Evolutionary conservation across 164 flowering plant species (phyloP).

Genomic region (Tinospora cordifolia): DNA sequence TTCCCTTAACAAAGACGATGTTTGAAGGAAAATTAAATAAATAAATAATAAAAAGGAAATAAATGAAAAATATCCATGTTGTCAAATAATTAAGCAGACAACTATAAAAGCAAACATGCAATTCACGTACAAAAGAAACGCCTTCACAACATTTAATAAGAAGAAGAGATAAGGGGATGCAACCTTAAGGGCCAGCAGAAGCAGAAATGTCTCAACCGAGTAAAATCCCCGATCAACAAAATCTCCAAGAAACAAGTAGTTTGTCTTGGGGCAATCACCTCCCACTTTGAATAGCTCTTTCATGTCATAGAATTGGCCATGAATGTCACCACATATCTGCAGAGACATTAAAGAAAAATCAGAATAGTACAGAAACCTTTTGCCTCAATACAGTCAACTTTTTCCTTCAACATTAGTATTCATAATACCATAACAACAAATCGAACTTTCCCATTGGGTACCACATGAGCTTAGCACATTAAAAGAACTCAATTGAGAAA

Average conservation of each 20-base stretch:
- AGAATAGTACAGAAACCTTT: not conserved
- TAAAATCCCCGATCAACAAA: constrained; percentile 97
- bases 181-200: constrained; percentile 92
- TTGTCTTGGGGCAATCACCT: constrained; percentile 98
- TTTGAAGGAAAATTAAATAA: no score
- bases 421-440: not conserved
- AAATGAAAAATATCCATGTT: no score
- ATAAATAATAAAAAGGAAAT: not conserved
- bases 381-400: not conserved
- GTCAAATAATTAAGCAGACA: not conserved
- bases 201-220: constrained; percentile 94
- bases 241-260: constrained; percentile 94
- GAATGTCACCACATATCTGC: constrained; percentile 98
- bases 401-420: not conserved
- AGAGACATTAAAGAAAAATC: not conserved
- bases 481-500: not conserved
- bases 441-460: not conserved
- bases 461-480: not conserved
- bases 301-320: constrained; percentile 98
- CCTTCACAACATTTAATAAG: not conserved
- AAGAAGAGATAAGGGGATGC: constrained; percentile 5
- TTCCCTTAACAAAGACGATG: no score
- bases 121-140: not conserved
- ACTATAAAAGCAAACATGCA: not conserved
- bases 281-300: constrained; percentile 98